A percentile compares a stretch with the other conserved stretches of the same genome.
phyloP scores from a whole-genome alignment of 176 grass and related monocot genomes.

The Musa troglodytarum region DNA sequence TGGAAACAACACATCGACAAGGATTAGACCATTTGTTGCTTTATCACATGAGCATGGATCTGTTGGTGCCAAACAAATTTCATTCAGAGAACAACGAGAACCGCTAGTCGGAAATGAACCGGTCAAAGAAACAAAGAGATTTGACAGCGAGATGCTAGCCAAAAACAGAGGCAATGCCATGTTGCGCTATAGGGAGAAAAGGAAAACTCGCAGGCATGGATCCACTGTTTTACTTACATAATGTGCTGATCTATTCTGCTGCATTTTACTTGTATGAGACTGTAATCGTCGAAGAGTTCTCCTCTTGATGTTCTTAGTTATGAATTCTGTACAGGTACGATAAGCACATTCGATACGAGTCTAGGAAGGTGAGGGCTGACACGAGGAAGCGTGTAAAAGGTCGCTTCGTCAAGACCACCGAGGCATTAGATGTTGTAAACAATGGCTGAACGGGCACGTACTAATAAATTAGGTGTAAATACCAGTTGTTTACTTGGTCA shows the following conservation, averaged over 20 bases:
- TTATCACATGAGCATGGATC: constrained; percentile 30
- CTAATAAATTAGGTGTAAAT: not conserved
- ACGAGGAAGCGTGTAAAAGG: constrained; percentile 10
- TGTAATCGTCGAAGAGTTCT: too few relatives aligned
- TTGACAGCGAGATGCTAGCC: constrained; percentile 51
- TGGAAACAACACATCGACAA: constrained; percentile 17
- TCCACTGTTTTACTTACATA: not conserved
- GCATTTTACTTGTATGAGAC: not conserved
- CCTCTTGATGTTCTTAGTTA: not conserved
- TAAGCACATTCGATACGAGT: constrained; percentile 18
- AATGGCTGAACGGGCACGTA: not conserved
- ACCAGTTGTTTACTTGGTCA: not conserved
- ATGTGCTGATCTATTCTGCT: not conserved
- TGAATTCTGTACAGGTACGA: not conserved
- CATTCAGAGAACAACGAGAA: constrained; percentile 59
- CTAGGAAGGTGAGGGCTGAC: constrained; percentile 18
- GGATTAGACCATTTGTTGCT: not conserved
- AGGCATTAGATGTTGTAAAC: not conserved
- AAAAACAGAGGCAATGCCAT: constrained; percentile 83
- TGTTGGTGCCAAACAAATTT: constrained; percentile 42
- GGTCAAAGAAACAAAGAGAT: constrained; percentile 30
- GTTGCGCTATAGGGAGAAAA: constrained; percentile 86
- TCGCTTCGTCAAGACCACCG: constrained; percentile 14
- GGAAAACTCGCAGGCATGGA: constrained; percentile 73
- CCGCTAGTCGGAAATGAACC: constrained; percentile 11